A percentile compares a stretch with the other conserved stretches of the same genome.
Evolutionary conservation across 805 yeast genomes (phyloP).

Genomic region (Starmera caribaea): DNA sequence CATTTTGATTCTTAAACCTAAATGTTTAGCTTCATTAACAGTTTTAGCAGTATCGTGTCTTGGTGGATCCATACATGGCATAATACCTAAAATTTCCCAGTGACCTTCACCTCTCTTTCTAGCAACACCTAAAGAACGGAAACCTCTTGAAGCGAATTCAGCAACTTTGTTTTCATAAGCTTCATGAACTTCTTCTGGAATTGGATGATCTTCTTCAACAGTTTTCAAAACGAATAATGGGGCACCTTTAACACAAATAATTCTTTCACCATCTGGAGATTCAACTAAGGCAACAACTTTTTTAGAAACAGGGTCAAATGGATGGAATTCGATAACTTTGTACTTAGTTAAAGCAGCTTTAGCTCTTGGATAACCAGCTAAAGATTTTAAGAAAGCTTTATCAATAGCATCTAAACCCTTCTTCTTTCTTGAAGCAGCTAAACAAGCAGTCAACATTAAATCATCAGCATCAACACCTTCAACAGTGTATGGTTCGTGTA

Average conservation of each 20-base stretch:
- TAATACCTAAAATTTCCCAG: slow-evolving; percentile 96
- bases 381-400: slow-evolving; percentile 90
- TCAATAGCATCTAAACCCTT: slow-evolving; percentile 98
- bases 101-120: slow-evolving; percentile 98
- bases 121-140: slow-evolving; percentile 97
- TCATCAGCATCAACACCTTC: slow-evolving; percentile 95
- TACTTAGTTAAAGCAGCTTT: slow-evolving; percentile 87
- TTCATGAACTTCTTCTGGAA: slow-evolving; percentile 88
- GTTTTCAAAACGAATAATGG: slow-evolving; percentile 94
- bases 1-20: slow-evolving; percentile 96
- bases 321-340: slow-evolving; percentile 93
- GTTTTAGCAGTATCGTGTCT: slow-evolving; percentile 97
- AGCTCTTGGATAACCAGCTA: slow-evolving; percentile 83
- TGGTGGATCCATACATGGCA: slow-evolving; percentile 99
- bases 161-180: slow-evolving; percentile 96
- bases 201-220: slow-evolving; percentile 94
- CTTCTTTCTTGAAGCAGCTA: slow-evolving; percentile 96
- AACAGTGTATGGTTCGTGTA: slow-evolving; percentile 96
- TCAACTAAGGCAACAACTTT: slow-evolving; percentile 92
- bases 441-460: slow-evolving; percentile 93
- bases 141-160: slow-evolving; percentile 96
- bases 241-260: slow-evolving; percentile 95
- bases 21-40: slow-evolving; percentile 79
- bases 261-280: slow-evolving; percentile 93
- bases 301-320: slow-evolving; percentile 96